phyloP scores from a whole-genome alignment of 228 moss, liverwort and hornwort species.

The Sphagnum magellanicum region DNA sequence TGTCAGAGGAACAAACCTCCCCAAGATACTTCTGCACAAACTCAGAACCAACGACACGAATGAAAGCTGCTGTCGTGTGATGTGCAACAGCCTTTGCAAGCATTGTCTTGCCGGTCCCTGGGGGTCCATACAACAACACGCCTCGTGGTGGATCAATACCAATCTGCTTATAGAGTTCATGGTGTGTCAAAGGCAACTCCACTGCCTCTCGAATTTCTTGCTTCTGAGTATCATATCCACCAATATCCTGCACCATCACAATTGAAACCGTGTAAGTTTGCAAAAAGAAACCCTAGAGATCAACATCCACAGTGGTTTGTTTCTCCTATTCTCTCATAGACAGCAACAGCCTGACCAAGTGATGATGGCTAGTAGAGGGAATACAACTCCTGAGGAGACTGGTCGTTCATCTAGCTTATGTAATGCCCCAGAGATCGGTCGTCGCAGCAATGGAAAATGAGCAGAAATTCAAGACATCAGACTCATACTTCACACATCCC shows the following conservation, averaged over 20 bases:
- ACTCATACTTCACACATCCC: too few species aligned
- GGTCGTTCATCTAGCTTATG: too few species aligned
- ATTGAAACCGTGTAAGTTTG: too few species aligned
- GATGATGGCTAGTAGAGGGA: too few species aligned
- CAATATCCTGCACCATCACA: constrained; percentile 61
- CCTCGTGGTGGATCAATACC: constrained; percentile 89
- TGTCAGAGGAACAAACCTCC: constrained; percentile 37
- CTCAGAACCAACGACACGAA: constrained; percentile 94
- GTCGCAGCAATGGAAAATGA: too few species aligned
- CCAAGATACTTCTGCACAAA: constrained; percentile 97
- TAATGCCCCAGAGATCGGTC: too few species aligned
- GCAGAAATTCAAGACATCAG: too few species aligned
- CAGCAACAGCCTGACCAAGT: too few species aligned
- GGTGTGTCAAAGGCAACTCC: constrained; percentile 85
- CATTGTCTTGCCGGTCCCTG: constrained; percentile 93
- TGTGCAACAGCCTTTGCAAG: constrained; percentile 97
- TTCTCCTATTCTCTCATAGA: too few species aligned
- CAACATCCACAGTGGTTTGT: too few species aligned
- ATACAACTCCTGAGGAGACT: too few species aligned
- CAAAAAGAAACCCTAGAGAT: too few species aligned
- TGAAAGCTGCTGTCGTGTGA: constrained; percentile 92
- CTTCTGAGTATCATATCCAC: constrained; percentile 92
- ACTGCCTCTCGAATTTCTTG: constrained; percentile 94
- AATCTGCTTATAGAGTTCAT: constrained; percentile 90
- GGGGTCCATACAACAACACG: constrained; percentile 80